These are phyloP conservation scores for Aspergillus bertholletiae DNA, from an alignment of 495 filamentous ascomycete genomes.

Conservation along the genomic window DNA sequence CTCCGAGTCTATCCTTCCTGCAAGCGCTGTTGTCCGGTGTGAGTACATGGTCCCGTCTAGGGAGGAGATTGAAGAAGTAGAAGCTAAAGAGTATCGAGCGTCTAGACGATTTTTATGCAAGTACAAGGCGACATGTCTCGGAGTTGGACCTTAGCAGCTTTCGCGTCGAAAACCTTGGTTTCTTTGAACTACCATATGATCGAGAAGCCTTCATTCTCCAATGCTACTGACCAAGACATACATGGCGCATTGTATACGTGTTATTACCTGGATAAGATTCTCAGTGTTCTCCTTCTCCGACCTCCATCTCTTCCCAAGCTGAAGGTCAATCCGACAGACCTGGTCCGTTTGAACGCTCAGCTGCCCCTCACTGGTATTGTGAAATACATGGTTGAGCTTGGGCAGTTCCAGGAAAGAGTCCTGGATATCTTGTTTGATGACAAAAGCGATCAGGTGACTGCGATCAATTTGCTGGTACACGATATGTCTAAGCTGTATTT, in stretches of 20 bases:
- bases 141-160: conserved; percentile 1
- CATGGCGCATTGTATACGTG: background rate
- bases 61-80: background rate
- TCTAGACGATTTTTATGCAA: conserved; percentile 2
- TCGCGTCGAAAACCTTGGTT: background rate
- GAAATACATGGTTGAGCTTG: conserved; percentile 21
- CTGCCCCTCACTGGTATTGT: conserved; percentile 22
- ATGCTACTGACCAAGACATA: background rate
- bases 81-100: too few species aligned
- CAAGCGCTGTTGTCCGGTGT: conserved; percentile 4
- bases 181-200: conserved; percentile 2
- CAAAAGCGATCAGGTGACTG: too few species aligned
- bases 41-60: background rate
- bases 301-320: conserved; percentile 30
- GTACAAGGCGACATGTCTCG: background rate
- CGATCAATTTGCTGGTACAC: too few species aligned
- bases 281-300: conserved; percentile 35
- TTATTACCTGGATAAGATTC: conserved; percentile 32
- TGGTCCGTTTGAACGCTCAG: conserved; percentile 22
- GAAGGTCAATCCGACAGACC: conserved; percentile 15
- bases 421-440: conserved; percentile 1
- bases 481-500: too few species aligned
- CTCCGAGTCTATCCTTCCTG: background rate
- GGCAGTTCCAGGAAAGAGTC: conserved; percentile 17
- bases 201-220: background rate